Percentiles rank a stretch among this genome's conserved stretches.
phyloP scores from a whole-genome alignment of 2,329 filamentous ascomycete species.

The Alternaria conjuncta region DNA sequence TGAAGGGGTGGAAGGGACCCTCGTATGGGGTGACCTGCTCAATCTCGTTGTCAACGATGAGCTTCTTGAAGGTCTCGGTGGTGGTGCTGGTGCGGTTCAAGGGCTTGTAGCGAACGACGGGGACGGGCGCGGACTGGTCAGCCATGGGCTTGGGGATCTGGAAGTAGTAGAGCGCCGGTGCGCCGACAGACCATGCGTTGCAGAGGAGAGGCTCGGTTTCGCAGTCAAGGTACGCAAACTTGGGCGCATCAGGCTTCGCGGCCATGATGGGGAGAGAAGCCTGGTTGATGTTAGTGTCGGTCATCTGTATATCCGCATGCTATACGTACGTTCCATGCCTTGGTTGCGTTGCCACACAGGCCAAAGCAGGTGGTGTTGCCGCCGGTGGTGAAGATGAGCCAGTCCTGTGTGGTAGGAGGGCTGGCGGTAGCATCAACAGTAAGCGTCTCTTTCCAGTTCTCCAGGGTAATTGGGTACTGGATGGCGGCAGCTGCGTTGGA shows the following conservation, averaged over 20 bases:
- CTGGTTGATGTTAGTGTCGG: constrained; percentile 42
- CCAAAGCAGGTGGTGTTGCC: constrained; percentile 81
- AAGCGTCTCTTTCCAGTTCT: constrained; percentile 74
- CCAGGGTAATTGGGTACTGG: constrained; percentile 66
- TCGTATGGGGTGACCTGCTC: constrained; percentile 61
- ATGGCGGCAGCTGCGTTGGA: constrained; percentile 60
- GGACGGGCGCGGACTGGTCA: constrained; percentile 67
- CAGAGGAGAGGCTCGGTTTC: constrained; percentile 77
- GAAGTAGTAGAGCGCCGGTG: constrained; percentile 71
- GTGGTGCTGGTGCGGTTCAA: constrained; percentile 75
- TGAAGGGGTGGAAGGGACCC: constrained; percentile 77
- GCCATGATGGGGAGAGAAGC: constrained; percentile 70
- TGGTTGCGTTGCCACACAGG: constrained; percentile 68
- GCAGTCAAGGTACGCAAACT: constrained; percentile 75
- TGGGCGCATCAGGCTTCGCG: constrained; percentile 65
- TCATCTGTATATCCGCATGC: neutral
- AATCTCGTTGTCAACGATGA: constrained; percentile 66
- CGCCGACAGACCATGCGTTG: constrained; percentile 72
- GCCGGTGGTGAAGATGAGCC: constrained; percentile 76
- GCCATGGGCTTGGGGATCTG: constrained; percentile 64
- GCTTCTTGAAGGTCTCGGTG: constrained; percentile 65
- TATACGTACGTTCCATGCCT: constrained; percentile 60
- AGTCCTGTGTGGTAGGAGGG: constrained; percentile 70
- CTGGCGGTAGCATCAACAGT: constrained; percentile 64
- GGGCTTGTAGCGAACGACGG: constrained; percentile 69